Conservation (phyloP, 768 basidiomycete species). For the Aureoboletus auriporus region DNA sequence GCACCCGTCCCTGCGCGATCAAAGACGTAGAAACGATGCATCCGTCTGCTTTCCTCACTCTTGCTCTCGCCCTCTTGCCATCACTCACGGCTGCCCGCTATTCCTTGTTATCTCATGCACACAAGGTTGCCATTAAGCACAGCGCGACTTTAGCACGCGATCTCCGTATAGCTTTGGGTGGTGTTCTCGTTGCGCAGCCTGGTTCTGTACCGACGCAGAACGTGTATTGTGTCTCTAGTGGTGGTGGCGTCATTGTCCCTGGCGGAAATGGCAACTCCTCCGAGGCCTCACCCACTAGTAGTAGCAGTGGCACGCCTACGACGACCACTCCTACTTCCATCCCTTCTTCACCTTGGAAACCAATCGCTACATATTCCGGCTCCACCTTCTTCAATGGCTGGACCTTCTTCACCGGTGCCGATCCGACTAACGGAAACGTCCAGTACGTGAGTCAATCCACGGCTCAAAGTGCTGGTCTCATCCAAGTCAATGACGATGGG, state of each 20-base stretch:
- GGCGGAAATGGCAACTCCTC: conserved; percentile 15
- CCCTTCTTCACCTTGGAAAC: conserved; percentile 53
- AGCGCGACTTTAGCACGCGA: conserved; percentile 65
- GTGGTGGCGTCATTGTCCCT: conserved; percentile 20
- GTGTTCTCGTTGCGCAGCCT: conserved; percentile 45
- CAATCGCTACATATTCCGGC: conserved; percentile 58
- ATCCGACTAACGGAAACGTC: conserved; percentile 77
- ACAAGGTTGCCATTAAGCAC: conserved; percentile 51
- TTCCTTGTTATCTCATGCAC: conserved; percentile 41
- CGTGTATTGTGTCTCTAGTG: conserved; percentile 33
- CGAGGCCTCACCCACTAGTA: conserved; percentile 14
- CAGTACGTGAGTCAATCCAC: conserved; percentile 60
- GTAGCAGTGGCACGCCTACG: conserved; percentile 18
- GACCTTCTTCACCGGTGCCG: conserved; percentile 62
- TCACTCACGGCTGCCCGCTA: conserved; percentile 20
- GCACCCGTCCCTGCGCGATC: neutral
- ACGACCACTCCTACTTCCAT: conserved; percentile 17
- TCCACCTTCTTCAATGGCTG: conserved; percentile 78
- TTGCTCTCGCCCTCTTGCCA: conserved; percentile 28
- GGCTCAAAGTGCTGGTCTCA: conserved; percentile 56
- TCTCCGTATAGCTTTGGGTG: conserved; percentile 60
- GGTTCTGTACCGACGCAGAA: conserved; percentile 24
- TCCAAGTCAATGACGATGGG: conserved; percentile 63
- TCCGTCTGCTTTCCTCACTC: conserved; percentile 24
- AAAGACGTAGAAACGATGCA: conserved; percentile 20